Evolutionary conservation across 169 alveolate species (phyloP).

Genomic region (Plasmodium coatneyi): DNA sequence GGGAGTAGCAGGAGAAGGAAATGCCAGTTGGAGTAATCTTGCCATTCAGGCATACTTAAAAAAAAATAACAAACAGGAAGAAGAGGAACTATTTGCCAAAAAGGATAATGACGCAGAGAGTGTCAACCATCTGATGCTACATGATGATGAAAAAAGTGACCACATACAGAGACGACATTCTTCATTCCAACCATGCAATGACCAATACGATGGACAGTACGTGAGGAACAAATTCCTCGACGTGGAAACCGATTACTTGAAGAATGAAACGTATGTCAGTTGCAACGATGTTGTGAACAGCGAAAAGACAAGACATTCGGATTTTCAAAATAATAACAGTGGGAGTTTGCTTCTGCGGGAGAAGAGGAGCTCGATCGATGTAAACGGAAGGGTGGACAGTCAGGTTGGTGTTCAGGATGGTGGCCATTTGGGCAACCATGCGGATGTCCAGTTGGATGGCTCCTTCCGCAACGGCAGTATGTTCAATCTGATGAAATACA

Average conservation of each 20-base stretch:
- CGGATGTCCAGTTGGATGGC: neutral
- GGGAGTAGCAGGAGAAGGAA: neutral
- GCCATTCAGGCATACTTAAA: neutral
- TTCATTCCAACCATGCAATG: neutral
- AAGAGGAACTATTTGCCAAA: neutral
- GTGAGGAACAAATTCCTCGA: conserved; percentile 9
- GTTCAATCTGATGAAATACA: conserved; percentile 2
- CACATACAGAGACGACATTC: neutral
- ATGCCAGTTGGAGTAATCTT: neutral
- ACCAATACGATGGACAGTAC: conserved; percentile 12
- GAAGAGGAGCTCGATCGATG: neutral
- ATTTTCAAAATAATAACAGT: neutral
- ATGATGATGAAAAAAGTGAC: neutral
- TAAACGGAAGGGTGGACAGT: neutral
- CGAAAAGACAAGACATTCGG: conserved; percentile 29
- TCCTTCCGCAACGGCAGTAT: neutral
- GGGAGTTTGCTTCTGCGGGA: neutral
- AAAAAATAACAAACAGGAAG: neutral
- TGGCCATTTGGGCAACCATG: neutral
- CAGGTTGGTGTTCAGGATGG: neutral
- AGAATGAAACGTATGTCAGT: conserved; percentile 31
- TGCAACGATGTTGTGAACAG: conserved; percentile 36
- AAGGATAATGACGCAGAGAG: neutral
- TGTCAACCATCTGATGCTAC: neutral
- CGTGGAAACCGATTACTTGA: conserved; percentile 21